These are phyloP conservation scores for Pyricularia sp. DNA, from an alignment of 2,329 filamentous ascomycete genomes.

Conservation along the genomic window DNA sequence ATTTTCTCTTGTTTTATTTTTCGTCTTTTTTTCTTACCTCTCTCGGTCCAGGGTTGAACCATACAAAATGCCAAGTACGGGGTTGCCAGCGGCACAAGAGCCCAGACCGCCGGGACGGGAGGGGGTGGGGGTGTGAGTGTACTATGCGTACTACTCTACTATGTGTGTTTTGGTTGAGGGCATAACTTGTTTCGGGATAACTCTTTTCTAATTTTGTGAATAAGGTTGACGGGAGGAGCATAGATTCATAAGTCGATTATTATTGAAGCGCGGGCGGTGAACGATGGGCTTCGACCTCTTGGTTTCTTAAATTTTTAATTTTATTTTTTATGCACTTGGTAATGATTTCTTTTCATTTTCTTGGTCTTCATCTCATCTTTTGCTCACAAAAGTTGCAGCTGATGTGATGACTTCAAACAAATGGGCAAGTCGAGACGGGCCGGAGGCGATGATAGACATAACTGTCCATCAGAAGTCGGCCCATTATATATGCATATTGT, in stretches of 20 bases:
- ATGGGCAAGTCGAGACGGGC: too few species aligned
- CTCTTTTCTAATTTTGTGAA: background rate
- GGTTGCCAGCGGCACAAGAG: background rate
- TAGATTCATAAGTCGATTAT: background rate
- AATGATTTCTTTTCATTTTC: too few species aligned
- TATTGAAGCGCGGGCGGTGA: background rate
- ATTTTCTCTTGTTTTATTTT: too few species aligned
- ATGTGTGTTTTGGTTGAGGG: background rate
- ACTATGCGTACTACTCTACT: too few species aligned
- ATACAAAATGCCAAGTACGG: background rate
- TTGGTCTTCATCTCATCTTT: too few species aligned
- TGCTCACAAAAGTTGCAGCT: too few species aligned
- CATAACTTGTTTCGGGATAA: background rate
- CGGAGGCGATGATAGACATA: too few species aligned
- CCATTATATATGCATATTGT: background rate
- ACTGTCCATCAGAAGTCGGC: too few species aligned
- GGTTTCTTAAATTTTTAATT: too few species aligned
- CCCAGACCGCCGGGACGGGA: background rate
- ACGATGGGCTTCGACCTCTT: background rate
- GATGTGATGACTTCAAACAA: too few species aligned
- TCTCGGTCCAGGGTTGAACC: background rate
- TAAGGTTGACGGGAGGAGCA: background rate
- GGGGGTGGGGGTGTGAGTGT: too few species aligned
- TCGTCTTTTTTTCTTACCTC: too few species aligned
- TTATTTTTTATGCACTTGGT: background rate